Conservation (phyloP, 345 rosid genomes). For the Rhizophora apiculata region DNA sequence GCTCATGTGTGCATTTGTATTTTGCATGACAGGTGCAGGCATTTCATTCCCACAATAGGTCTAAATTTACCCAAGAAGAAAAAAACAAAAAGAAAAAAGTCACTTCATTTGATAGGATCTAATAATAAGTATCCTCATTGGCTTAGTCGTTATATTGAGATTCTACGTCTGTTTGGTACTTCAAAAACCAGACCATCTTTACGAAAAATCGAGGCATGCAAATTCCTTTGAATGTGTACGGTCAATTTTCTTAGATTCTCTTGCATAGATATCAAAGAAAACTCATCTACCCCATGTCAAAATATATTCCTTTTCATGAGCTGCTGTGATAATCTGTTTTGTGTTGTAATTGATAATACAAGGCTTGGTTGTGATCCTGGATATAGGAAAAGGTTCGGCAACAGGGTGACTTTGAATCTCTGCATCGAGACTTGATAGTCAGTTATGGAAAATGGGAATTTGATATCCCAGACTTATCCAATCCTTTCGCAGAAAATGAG, state of each 20-base stretch:
- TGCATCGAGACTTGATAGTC: conserved; percentile 56
- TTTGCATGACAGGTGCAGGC: conserved; percentile 9
- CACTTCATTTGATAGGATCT: too few relatives aligned
- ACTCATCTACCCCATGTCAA: too few relatives aligned
- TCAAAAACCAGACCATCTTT: background rate
- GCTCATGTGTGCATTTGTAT: background rate
- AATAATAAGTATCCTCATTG: too few relatives aligned
- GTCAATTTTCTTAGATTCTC: too few relatives aligned
- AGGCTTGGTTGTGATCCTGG: conserved; percentile 3
- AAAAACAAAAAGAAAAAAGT: too few relatives aligned
- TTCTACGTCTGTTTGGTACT: background rate
- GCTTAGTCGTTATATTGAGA: too few relatives aligned
- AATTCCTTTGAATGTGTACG: background rate
- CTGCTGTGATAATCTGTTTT: too few relatives aligned
- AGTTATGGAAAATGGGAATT: conserved; percentile 78
- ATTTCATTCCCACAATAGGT: background rate
- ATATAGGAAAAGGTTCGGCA: conserved; percentile 54
- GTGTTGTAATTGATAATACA: background rate
- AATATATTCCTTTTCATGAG: too few relatives aligned
- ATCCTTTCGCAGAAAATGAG: conserved; percentile 54
- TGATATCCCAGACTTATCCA: conserved; percentile 52
- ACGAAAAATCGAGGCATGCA: background rate
- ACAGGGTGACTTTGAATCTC: conserved; percentile 68
- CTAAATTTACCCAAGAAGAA: too few relatives aligned
- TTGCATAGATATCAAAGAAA: too few relatives aligned